Evolutionary conservation across 2,329 filamentous ascomycete species (phyloP).

Genomic region (Epichloe sibirici): DNA sequence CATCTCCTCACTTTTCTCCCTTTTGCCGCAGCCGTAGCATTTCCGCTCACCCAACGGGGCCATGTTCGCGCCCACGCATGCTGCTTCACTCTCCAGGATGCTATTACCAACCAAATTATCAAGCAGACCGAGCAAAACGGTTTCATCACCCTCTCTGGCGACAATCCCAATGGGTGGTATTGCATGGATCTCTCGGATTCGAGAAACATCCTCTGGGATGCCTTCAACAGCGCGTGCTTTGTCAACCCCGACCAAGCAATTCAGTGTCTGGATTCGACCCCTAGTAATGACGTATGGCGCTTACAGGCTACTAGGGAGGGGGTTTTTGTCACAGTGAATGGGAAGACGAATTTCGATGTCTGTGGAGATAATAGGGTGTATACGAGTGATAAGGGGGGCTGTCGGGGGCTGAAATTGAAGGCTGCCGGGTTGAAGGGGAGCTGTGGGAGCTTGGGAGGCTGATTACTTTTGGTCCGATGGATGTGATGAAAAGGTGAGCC

Average conservation of each 20-base stretch:
- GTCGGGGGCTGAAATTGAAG: conserved; percentile 14
- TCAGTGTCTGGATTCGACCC: conserved; percentile 21
- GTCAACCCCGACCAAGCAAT: conserved; percentile 14
- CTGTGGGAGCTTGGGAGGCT: conserved; percentile 8
- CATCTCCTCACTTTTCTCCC: conserved; percentile 11
- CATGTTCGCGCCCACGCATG: conserved; percentile 14
- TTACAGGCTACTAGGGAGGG: conserved; percentile 11
- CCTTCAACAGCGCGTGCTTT: conserved; percentile 21
- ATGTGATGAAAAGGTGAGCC: no score
- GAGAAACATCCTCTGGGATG: conserved; percentile 16
- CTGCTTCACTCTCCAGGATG: conserved; percentile 21
- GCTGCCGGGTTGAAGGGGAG: conserved; percentile 16
- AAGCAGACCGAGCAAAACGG: conserved; percentile 16
- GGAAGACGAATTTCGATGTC: conserved; percentile 13
- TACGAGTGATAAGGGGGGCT: conserved; percentile 11
- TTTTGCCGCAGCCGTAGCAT: conserved; percentile 11
- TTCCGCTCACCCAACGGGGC: conserved; percentile 6
- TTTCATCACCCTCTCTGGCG: conserved; percentile 15
- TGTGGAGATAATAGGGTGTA: conserved; percentile 17
- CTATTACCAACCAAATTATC: conserved; percentile 12
- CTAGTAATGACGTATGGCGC: conserved; percentile 17
- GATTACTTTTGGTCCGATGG: not conserved
- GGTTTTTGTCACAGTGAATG: conserved; percentile 15
- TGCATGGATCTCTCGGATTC: conserved; percentile 17
- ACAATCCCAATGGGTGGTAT: conserved; percentile 16